A percentile compares a stretch with the other conserved stretches of the same genome.
These are phyloP conservation scores for Aureobasidium sp. DNA, from an alignment of 2,329 filamentous ascomycete species.

Conservation along the genomic window DNA sequence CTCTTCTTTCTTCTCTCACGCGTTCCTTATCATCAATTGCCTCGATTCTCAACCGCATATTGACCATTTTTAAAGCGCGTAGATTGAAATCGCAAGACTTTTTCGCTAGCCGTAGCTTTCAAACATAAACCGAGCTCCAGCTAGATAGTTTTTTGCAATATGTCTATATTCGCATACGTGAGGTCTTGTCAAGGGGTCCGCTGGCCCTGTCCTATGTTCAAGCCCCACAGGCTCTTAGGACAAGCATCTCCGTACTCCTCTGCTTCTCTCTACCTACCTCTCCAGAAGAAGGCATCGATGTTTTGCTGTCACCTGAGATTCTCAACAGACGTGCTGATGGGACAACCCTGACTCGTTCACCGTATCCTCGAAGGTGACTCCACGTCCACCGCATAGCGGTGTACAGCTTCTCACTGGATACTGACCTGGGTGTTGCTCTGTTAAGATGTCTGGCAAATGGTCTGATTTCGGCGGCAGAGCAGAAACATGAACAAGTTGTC, in stretches of 20 bases:
- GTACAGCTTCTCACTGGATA: neutral
- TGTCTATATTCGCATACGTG: neutral
- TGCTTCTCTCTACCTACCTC: no score
- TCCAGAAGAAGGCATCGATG: neutral
- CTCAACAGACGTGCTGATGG: neutral
- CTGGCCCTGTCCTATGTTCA: neutral
- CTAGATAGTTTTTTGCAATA: slow-evolving; percentile 70
- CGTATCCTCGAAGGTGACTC: neutral
- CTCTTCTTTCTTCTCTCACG: slow-evolving; percentile 30
- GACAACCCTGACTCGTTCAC: neutral
- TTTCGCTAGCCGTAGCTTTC: slow-evolving; percentile 98
- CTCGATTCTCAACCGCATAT: slow-evolving; percentile 59
- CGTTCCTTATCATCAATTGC: slow-evolving; percentile 93
- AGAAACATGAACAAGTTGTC: neutral
- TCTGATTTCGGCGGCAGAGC: neutral
- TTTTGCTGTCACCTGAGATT: neutral
- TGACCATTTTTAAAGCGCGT: slow-evolving; percentile 83
- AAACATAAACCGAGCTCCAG: slow-evolving; percentile 61
- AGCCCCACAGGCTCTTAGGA: no score
- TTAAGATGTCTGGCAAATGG: neutral
- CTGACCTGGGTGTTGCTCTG: neutral
- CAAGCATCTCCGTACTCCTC: no score
- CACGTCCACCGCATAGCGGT: no score
- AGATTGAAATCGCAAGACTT: slow-evolving; percentile 68
- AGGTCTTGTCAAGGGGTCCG: neutral